Evolutionary conservation across 192 early-diverging fungal species (phyloP).

Genomic region (Phycomyces blakesleeanus): DNA sequence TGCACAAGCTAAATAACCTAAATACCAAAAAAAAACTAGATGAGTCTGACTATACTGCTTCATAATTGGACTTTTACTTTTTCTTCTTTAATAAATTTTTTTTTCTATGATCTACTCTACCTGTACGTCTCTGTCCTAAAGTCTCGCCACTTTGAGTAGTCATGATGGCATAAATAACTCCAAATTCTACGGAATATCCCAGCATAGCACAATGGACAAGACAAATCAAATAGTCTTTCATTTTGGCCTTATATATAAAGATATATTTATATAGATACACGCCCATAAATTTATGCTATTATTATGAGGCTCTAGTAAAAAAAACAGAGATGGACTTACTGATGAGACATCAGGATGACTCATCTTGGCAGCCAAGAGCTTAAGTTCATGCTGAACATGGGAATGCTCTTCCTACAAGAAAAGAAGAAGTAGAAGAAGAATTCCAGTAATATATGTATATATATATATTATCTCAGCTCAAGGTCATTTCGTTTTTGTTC

Average conservation of each 20-base stretch:
- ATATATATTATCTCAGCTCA: neutral
- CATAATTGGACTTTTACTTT: too few relatives aligned
- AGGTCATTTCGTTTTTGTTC: neutral
- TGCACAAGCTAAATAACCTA: conserved; percentile 50
- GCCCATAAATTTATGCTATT: too few relatives aligned
- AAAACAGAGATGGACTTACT: conserved; percentile 8
- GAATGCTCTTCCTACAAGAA: conserved; percentile 22
- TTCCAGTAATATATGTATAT: too few relatives aligned
- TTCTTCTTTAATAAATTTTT: conserved; percentile 4
- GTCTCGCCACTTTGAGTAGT: conserved; percentile 52
- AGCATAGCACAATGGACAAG: conserved; percentile 53
- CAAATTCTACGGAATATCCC: conserved; percentile 53
- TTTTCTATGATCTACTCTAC: conserved; percentile 20
- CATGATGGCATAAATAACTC: conserved; percentile 51
- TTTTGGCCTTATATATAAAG: conserved; percentile 31
- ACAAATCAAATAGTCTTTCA: conserved; percentile 50
- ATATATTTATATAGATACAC: too few relatives aligned
- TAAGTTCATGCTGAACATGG: conserved; percentile 20
- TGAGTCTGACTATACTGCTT: too few relatives aligned
- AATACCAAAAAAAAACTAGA: too few relatives aligned
- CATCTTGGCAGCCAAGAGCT: conserved; percentile 16
- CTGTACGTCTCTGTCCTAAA: conserved; percentile 41
- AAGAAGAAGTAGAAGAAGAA: neutral
- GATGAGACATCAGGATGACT: conserved; percentile 29
- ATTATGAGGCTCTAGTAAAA: neutral